Evolutionary conservation across 2,329 filamentous ascomycete genomes (phyloP).

Genomic region (Paraphoma chrysanthemicola): DNA sequence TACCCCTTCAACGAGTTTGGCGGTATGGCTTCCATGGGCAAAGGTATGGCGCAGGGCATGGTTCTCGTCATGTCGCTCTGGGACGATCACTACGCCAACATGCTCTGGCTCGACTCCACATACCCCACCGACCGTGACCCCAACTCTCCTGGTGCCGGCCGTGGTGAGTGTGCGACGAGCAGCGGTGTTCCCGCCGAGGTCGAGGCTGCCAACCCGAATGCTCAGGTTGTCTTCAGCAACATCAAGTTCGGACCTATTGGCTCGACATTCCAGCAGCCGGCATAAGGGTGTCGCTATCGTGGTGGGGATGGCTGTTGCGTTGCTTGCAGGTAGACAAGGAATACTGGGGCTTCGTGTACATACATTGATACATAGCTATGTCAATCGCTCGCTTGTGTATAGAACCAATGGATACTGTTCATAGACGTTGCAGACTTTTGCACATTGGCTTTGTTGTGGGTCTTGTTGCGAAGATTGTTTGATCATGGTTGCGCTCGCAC

Average conservation of each 20-base stretch:
- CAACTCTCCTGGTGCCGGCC: constrained; percentile 36
- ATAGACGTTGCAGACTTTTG: too few relatives aligned
- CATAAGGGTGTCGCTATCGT: constrained; percentile 1
- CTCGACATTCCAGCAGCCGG: constrained; percentile 36
- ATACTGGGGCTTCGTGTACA: too few relatives aligned
- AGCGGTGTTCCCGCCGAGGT: constrained; percentile 39
- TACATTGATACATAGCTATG: too few relatives aligned
- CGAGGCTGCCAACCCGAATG: constrained; percentile 23
- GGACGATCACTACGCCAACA: constrained; percentile 71
- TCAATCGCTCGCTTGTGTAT: too few relatives aligned
- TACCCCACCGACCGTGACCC: constrained; percentile 58
- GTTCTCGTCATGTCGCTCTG: constrained; percentile 67
- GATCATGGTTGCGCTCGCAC: too few relatives aligned
- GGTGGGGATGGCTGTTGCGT: too few relatives aligned
- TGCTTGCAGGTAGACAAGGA: too few relatives aligned
- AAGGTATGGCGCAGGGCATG: constrained; percentile 63
- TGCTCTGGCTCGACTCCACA: constrained; percentile 75
- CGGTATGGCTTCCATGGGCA: constrained; percentile 63
- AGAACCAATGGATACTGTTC: too few relatives aligned
- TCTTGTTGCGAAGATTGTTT: too few relatives aligned
- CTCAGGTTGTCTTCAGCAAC: constrained; percentile 34
- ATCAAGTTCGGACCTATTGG: constrained; percentile 42
- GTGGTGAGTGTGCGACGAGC: constrained; percentile 32
- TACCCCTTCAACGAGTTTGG: constrained; percentile 63
- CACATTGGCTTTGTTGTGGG: too few relatives aligned